These are phyloP conservation scores for Narthecium ossifragum DNA, from an alignment of 106 monocot genomes.

Conservation along the genomic window DNA sequence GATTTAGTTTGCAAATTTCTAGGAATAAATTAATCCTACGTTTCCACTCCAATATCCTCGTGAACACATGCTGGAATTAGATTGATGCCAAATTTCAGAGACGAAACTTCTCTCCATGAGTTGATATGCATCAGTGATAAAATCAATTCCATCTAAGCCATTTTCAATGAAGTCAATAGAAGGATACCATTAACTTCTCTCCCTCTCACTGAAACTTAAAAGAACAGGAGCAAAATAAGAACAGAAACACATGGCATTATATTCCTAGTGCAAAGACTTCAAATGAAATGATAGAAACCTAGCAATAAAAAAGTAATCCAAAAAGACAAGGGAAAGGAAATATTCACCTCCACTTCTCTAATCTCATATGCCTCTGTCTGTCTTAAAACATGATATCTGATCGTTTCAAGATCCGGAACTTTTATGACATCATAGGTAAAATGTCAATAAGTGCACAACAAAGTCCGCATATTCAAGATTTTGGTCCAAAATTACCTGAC, in stretches of 20 bases:
- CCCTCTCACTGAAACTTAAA: background rate
- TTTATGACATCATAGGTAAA: background rate
- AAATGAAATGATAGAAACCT: background rate
- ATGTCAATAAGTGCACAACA: background rate
- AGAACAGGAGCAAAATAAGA: background rate
- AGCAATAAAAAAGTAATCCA: background rate
- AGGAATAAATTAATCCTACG: background rate
- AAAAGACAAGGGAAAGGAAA: background rate
- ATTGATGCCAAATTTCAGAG: no score
- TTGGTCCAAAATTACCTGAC: constrained; percentile 36
- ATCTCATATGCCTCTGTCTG: constrained; percentile 54
- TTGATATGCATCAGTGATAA: no score
- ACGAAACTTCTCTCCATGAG: no score
- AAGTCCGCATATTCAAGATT: background rate
- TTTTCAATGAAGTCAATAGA: background rate
- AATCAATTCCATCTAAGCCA: no score
- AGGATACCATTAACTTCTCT: background rate
- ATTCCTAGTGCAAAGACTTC: background rate
- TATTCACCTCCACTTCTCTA: constrained; percentile 73
- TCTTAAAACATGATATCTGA: constrained; percentile 50
- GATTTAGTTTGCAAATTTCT: background rate
- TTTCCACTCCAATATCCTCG: no score
- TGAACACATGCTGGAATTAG: no score
- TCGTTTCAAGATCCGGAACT: constrained; percentile 78
- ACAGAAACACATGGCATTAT: background rate